Evolutionary conservation across 2,329 filamentous ascomycete genomes (phyloP).

Genomic region (Penicillium sp.): DNA sequence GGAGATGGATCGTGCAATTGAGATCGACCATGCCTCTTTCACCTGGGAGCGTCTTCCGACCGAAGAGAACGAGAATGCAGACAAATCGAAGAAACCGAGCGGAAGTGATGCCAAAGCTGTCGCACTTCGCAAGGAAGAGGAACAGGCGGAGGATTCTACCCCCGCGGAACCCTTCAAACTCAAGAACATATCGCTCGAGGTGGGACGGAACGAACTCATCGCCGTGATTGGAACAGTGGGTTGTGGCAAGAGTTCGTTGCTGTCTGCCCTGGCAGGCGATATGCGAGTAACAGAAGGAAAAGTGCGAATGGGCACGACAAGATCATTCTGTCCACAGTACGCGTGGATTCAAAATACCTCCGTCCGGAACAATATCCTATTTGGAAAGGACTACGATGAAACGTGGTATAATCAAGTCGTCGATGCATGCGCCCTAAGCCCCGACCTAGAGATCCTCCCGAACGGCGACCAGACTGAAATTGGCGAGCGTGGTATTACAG

Average conservation of each 20-base stretch:
- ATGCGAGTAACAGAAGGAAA: conserved; percentile 75
- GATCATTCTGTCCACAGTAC: conserved; percentile 92
- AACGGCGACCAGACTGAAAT: conserved; percentile 97
- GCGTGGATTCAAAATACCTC: conserved; percentile 89
- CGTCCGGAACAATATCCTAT: conserved; percentile 78
- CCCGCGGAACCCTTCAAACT: conserved; percentile 46
- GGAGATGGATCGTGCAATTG: conserved; percentile 62
- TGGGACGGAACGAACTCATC: conserved; percentile 44
- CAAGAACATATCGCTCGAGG: conserved; percentile 40
- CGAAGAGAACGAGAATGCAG: conserved; percentile 18
- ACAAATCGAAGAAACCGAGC: conserved; percentile 44
- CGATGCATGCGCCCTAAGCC: conserved; percentile 23
- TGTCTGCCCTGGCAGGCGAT: conserved; percentile 88
- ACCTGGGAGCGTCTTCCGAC: conserved; percentile 62
- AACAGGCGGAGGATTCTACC: conserved; percentile 27
- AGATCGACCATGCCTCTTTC: conserved; percentile 70
- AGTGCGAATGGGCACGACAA: conserved; percentile 77
- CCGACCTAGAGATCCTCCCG: conserved; percentile 68
- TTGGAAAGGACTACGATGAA: conserved; percentile 63
- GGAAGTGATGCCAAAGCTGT: conserved; percentile 51
- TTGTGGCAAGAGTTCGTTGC: conserved; percentile 87
- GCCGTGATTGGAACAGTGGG: conserved; percentile 70
- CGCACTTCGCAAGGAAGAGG: conserved; percentile 6
- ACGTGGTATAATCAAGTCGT: conserved; percentile 25
- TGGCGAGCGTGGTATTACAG: conserved; percentile 91